A percentile compares a stretch with the other conserved stretches of the same genome.
Conservation (phyloP, 352 stramenopile genomes). For the Globisporangium yorkense region DNA sequence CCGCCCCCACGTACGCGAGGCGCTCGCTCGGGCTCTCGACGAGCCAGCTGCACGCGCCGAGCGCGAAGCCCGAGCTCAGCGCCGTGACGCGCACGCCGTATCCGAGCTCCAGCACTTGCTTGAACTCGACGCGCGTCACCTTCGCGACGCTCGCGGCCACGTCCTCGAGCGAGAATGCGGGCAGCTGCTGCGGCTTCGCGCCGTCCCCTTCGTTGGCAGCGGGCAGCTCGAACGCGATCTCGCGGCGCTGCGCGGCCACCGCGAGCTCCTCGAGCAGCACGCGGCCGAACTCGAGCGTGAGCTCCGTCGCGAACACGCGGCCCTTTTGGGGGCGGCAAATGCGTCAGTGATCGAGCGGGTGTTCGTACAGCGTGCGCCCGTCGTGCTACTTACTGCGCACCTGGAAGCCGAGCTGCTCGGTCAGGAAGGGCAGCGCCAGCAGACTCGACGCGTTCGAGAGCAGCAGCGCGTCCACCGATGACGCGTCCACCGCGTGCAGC, state of each 20-base stretch:
- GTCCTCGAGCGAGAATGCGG: constrained; percentile 34
- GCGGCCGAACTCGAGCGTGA: constrained; percentile 60
- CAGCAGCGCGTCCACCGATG: constrained; percentile 62
- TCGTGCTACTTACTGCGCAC: constrained; percentile 8
- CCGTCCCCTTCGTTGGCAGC: background rate
- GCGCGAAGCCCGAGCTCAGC: constrained; percentile 66
- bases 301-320: constrained; percentile 61
- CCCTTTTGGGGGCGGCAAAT: constrained; percentile 19
- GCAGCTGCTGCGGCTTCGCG: background rate
- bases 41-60: constrained; percentile 69
- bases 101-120: constrained; percentile 40
- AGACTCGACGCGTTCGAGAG: constrained; percentile 70
- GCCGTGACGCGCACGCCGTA: constrained; percentile 73
- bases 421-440: constrained; percentile 72
- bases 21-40: constrained; percentile 62
- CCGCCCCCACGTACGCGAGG: constrained; percentile 68
- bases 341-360: background rate
- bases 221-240: constrained; percentile 15
- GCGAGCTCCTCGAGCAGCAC: constrained; percentile 69
- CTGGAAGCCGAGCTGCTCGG: constrained; percentile 65
- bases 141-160: constrained; percentile 37
- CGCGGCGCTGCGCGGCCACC: constrained; percentile 1
- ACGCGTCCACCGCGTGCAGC: constrained; percentile 45
- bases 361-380: too few relatives aligned
- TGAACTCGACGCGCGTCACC: constrained; percentile 54